Percentiles rank a stretch among this genome's conserved stretches.
Conservation (phyloP, 345 rosid genomes). For the Balakata baccata region DNA sequence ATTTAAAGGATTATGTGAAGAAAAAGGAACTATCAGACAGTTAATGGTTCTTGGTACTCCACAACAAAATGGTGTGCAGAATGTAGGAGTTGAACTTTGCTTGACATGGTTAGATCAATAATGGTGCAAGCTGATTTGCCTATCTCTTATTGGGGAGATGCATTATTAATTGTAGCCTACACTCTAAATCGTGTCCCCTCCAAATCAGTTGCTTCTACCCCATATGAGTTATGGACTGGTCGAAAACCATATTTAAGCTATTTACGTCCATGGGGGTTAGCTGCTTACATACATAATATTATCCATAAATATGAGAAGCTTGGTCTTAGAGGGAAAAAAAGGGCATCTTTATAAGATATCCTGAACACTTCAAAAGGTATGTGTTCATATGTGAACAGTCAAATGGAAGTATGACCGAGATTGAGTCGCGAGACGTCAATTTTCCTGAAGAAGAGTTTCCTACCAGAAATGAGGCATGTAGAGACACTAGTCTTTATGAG, state of each 20-base stretch:
- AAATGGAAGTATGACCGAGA: background rate
- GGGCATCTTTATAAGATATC: background rate
- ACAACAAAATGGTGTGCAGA: background rate
- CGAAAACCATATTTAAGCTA: no score
- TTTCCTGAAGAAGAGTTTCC: conserved; percentile 1
- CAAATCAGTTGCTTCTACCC: background rate
- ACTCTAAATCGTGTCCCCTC: background rate
- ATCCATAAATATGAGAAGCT: background rate
- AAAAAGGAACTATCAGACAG: background rate
- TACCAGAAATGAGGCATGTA: background rate
- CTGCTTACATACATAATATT: no score
- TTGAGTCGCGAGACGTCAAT: background rate
- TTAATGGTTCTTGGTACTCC: background rate
- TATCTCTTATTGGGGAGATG: background rate
- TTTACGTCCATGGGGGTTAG: no score
- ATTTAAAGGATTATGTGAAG: background rate
- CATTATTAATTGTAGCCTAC: background rate
- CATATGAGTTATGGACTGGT: no score
- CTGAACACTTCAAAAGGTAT: background rate
- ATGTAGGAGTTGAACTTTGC: background rate
- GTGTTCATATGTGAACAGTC: background rate
- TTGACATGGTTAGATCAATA: background rate
- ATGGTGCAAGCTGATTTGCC: background rate
- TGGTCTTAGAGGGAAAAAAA: background rate
- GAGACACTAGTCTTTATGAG: background rate